Evolutionary conservation across 441 rosid species (phyloP).

Genomic region (Metrosideros polymorpha): DNA sequence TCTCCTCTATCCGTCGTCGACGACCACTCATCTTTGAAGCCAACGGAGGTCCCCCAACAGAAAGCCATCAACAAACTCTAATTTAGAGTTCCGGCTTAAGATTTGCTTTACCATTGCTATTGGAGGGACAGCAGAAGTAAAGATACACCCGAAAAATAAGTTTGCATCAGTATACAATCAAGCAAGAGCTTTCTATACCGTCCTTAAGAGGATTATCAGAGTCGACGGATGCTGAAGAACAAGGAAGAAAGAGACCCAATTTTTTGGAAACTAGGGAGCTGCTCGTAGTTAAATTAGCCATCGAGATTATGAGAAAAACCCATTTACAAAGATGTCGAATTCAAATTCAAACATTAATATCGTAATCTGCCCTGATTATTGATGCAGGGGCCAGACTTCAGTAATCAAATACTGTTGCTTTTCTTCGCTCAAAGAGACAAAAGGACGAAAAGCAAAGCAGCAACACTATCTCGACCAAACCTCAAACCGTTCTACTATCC

Average conservation of each 20-base stretch:
- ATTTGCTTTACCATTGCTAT: not conserved
- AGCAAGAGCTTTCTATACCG: not conserved
- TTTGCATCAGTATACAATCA: not conserved
- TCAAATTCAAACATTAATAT: not conserved
- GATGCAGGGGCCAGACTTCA: not conserved
- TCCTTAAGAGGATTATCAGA: not conserved
- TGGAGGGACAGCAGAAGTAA: not conserved
- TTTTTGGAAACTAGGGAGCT: not conserved
- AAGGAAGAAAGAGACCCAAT: fast-evolving
- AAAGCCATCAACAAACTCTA: not conserved
- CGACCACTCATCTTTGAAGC: not conserved
- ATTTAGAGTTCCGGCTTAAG: not conserved
- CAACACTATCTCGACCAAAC: not conserved
- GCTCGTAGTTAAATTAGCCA: not conserved
- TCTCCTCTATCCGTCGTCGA: not conserved
- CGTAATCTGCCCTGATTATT: not conserved
- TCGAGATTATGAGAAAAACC: not conserved
- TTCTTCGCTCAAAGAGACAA: not conserved
- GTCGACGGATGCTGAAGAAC: not conserved
- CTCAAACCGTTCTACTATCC: not conserved
- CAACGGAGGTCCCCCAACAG: not conserved
- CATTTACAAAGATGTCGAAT: not conserved
- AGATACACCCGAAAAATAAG: not conserved
- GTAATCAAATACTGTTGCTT: not conserved
- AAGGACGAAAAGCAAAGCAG: not conserved